Conservation (phyloP, 2,329 filamentous ascomycete genomes). For the Aspergillus bombycis region DNA sequence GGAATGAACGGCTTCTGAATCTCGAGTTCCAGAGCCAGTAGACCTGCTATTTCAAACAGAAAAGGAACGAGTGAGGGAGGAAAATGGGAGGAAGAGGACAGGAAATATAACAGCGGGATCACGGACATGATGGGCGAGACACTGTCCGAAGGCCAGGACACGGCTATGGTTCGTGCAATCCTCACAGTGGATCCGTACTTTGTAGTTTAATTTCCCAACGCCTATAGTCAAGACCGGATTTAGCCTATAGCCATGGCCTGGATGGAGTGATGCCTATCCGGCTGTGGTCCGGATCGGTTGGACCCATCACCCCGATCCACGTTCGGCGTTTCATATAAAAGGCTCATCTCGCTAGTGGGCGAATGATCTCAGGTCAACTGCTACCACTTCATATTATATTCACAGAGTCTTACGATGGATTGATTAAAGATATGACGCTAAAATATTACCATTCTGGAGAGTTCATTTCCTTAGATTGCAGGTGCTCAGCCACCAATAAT, state of each 20-base stretch:
- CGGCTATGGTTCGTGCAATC: not conserved
- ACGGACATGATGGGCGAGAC: not conserved
- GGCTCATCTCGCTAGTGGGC: not conserved
- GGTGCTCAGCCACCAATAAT: not conserved
- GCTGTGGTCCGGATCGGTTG: not conserved
- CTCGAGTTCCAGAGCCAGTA: conserved; percentile 28
- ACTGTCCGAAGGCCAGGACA: not conserved
- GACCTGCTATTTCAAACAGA: conserved; percentile 29
- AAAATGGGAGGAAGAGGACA: conserved; percentile 7
- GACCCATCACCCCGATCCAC: not conserved
- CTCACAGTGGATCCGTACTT: not conserved
- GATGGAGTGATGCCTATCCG: not conserved
- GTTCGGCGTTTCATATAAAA: conserved; percentile 5
- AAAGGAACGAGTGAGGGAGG: conserved; percentile 12
- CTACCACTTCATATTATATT: not conserved
- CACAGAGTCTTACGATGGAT: not conserved
- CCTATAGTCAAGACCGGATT: not conserved
- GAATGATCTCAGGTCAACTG: not conserved
- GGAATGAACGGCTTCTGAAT: conserved; percentile 34
- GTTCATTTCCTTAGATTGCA: not conserved
- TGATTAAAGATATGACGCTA: not conserved
- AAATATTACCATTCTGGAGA: not conserved
- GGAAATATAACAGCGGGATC: not conserved
- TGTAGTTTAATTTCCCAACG: conserved; percentile 8
- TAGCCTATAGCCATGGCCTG: not conserved